Conservation (phyloP, 768 basidiomycete genomes). For the Austroboletus eburneus region DNA sequence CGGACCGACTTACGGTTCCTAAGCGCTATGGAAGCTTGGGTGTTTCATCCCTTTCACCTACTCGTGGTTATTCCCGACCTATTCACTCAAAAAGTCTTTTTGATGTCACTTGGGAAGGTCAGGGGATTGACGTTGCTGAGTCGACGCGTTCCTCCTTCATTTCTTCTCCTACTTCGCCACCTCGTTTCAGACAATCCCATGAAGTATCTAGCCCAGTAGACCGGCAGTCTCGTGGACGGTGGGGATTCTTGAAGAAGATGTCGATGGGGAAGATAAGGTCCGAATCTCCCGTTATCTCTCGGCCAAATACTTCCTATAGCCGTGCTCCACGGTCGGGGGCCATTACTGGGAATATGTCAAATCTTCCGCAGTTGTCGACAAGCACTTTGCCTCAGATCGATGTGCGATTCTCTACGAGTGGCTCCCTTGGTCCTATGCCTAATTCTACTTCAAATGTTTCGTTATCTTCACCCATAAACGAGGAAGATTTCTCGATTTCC, state of each 20-base stretch:
- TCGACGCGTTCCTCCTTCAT: conserved; percentile 22
- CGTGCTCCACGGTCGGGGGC: conserved; percentile 15
- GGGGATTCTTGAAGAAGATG: conserved; percentile 99
- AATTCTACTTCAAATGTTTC: conserved; percentile 31
- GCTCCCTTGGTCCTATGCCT: conserved; percentile 50
- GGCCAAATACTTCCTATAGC: conserved; percentile 34
- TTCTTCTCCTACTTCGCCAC: conserved; percentile 28
- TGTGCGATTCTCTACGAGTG: conserved; percentile 69
- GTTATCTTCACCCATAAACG: conserved; percentile 19
- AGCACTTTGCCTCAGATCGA: conserved; percentile 58
- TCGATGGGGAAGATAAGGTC: conserved; percentile 88
- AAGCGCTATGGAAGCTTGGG: conserved; percentile 72
- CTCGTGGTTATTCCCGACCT: conserved; percentile 34
- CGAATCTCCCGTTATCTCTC: conserved; percentile 46
- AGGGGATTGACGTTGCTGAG: conserved; percentile 8
- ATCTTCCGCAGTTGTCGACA: conserved; percentile 30
- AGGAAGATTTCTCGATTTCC: conserved; percentile 16
- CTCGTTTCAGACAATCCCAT: conserved; percentile 13
- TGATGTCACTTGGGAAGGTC: conserved; percentile 44
- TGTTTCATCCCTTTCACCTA: conserved; percentile 34
- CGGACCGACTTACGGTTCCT: conserved; percentile 35
- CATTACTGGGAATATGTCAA: conserved; percentile 17
- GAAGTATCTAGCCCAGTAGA: conserved; percentile 23
- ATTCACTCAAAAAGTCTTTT: conserved; percentile 43
- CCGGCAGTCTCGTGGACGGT: conserved; percentile 50